Base-by-base conservation (phyloP, 108 stramenopile species). In the Cyclostephanos tholiformis region DNA sequence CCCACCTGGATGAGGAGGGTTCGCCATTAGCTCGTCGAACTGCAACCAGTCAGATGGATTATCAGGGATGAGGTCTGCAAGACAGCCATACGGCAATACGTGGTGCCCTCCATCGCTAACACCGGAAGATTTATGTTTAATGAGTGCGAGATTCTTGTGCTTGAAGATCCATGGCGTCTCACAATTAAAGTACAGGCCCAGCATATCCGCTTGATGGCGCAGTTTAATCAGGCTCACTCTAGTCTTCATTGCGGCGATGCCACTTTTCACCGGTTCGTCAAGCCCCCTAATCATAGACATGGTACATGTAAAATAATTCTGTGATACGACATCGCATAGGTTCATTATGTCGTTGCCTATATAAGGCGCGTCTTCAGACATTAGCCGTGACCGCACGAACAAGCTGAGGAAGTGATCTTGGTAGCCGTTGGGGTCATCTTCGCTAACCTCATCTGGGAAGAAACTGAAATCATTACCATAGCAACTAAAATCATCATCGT, bases 21-120 rank as follows among this genome's bases (percentile, higher is more conserved):
- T 68, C 41, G 83, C 60, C 77, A 89, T 80, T 13, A 76, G 73
- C 20, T 63, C 17, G 68, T 90, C 89, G 75, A 82, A 89, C 12
- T 85, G 88, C 39, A 93, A 79, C 92, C 92, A 91, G 65, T 88
- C 88, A 17, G 84, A 82, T 16, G 92, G 92, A 55, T 63, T 73
- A 35, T 88, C 84, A 8, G 92, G 92, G 36, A 93, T 80, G 8
- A 93, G 66, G 57, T 93, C 89, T 0, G 87, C 88, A 25, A 66
- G 41, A 32, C 80, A 65, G 0, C 82, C 74, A 29, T 83, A 74
- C 41, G 55, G 32, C 65, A 64, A 48, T 32, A 69, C 71, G 8
- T 50, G 29, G 36, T 48, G 30, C n/a, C 20, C 23, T 2, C 52
- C 57, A 51, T 50, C 41, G 39, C 48, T 38, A 25, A 57, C 64